These are phyloP conservation scores for Pyrenula aspistea DNA, from an alignment of 495 filamentous ascomycete genomes.

Conservation along the genomic window DNA sequence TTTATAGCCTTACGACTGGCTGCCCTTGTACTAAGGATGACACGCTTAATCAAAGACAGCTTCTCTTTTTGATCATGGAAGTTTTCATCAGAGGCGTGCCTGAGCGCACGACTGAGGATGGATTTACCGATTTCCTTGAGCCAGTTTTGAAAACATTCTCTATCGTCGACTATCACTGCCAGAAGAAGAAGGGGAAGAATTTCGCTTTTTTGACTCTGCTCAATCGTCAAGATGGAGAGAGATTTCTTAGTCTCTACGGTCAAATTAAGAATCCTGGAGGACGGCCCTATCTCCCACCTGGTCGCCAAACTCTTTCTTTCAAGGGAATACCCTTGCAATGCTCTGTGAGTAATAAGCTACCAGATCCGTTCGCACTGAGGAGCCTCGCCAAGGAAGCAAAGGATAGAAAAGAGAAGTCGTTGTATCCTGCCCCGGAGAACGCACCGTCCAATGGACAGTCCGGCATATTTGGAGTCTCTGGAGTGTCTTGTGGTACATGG, in stretches of 20 bases:
- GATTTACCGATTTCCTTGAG: conserved; percentile 21
- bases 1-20: too few species aligned
- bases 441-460: background rate
- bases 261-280: conserved; percentile 1
- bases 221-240: conserved; percentile 12
- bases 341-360: conserved; percentile 23
- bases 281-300: background rate
- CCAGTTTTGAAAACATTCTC: conserved; percentile 16
- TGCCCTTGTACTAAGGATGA: too few species aligned
- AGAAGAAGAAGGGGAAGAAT: conserved; percentile 18
- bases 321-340: conserved; percentile 32
- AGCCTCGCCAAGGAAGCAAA: conserved; percentile 25
- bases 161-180: conserved; percentile 19
- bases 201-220: conserved; percentile 26
- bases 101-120: conserved; percentile 16
- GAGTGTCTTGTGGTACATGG: conserved; percentile 35
- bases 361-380: conserved; percentile 23
- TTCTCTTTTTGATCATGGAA: too few species aligned
- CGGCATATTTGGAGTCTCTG: conserved; percentile 1
- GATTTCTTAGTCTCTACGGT: conserved; percentile 22
- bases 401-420: conserved; percentile 2
- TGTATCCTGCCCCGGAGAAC: conserved; percentile 4
- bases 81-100: conserved; percentile 27
- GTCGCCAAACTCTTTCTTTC: conserved; percentile 2
- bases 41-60: too few species aligned